Base-by-base conservation (phyloP, 306 rosid species). In the Citrullus amarus region DNA sequence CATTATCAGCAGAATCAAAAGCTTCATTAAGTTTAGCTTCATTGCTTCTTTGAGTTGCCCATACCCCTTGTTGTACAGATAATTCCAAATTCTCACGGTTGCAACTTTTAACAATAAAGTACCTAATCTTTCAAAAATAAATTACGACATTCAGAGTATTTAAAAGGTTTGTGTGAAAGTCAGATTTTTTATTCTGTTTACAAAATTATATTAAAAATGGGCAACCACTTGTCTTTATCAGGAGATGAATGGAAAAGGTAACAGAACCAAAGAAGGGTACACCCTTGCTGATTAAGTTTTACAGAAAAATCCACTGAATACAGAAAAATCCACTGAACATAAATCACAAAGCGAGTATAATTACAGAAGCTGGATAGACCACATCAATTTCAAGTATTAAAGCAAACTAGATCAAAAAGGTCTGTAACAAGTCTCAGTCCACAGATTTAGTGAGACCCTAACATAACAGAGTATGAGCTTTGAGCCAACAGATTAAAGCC, bases 31-130 rank as follows among this genome's bases (percentile, higher is more conserved):
- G 90, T 88, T 96, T 96, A 79, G 99, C 91, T 78, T 96, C 99
- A 62, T 96, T 96, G 93, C 99, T 96, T 79, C 98, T 91, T 88
- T 96, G 99, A 83, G 99, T 96, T 83, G 99, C 99, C 98, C 99
- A 96, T 69, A 96, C 96, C 85, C 98, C 98, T 96, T 96, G 99
- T 88, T 92, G 99, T 55, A 96, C 99, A 79, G 98, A 96, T 78
- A 96, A 87, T 89, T 96, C 99, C 97, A 96, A 88, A 88, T 96
- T 96, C 89, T 96, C 99, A 39, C 98, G 96, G 80, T 96, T 96
- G 97, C 99, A 96, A 87, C 99, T 96, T 87, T 96, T 96, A 87
- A 96, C 99, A 88, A 96, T 96, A 85, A 96, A 96, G 87, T 96
- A 96, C 98, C 99, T 96, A 79, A 86, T 83, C 39, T 80, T 80